Evolutionary conservation across 108 stramenopile species (phyloP).

Genomic region (Craspedostauros australis): DNA sequence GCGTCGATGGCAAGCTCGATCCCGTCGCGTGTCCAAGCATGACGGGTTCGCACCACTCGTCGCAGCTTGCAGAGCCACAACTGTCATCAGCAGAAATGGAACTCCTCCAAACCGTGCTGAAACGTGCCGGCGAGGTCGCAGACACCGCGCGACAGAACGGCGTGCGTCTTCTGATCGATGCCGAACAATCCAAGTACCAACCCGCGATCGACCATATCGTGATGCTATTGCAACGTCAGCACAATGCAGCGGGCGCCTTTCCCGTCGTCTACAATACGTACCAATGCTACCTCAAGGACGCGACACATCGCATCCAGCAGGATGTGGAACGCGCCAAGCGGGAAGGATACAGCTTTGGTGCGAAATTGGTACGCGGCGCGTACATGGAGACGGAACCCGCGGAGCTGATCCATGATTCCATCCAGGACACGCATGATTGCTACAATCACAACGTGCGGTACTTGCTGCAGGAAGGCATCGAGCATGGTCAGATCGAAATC

Average conservation of each 20-base stretch:
- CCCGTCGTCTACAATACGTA: constrained; percentile 88
- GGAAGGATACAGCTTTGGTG: constrained; percentile 72
- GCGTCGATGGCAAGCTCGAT: no score
- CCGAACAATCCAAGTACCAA: constrained; percentile 93
- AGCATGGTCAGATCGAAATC: constrained; percentile 42
- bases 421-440: constrained; percentile 82
- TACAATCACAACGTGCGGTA: constrained; percentile 80
- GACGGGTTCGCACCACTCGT: no score
- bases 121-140: constrained; percentile 65
- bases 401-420: constrained; percentile 64
- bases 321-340: constrained; percentile 86
- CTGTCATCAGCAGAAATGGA: constrained; percentile 87
- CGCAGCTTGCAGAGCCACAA: no score
- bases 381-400: constrained; percentile 90
- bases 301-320: constrained; percentile 43
- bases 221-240: constrained; percentile 64
- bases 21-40: no score
- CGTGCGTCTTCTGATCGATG: constrained; percentile 92
- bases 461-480: constrained; percentile 24
- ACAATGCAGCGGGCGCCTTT: constrained; percentile 42
- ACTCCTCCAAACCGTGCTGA: constrained; percentile 62
- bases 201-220: constrained; percentile 94
- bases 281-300: constrained; percentile 93
- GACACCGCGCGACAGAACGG: constrained; percentile 52
- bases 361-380: constrained; percentile 96